Evolutionary conservation across 75 land plant species (phyloP).

Genomic region (Pseudotsuga menziesii): DNA sequence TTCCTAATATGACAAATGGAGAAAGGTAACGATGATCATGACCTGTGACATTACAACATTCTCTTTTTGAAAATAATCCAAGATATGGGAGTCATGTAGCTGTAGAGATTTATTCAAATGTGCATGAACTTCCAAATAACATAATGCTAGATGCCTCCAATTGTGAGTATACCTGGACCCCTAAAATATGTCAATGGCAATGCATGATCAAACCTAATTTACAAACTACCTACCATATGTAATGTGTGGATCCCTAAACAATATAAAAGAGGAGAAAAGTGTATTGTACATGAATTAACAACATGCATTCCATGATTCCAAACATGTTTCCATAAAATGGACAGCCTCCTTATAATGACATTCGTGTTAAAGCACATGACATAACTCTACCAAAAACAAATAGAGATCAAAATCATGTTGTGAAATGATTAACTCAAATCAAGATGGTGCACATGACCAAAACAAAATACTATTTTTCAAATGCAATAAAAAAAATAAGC

Average conservation of each 20-base stretch:
- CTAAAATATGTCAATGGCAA: slow-evolving; percentile 1
- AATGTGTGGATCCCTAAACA: not conserved
- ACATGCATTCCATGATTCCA: slow-evolving; percentile 66
- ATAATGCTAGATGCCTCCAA: slow-evolving; percentile 98
- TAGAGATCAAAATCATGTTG: not conserved
- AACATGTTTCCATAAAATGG: slow-evolving; percentile 69
- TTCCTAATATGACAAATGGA: not conserved
- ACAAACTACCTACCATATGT: slow-evolving; percentile 1
- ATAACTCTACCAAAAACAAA: slow-evolving; percentile 53
- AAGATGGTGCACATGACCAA: not conserved
- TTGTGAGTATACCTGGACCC: slow-evolving; percentile 78
- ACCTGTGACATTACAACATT: slow-evolving; percentile 63
- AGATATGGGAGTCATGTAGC: slow-evolving; percentile 63
- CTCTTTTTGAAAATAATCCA: slow-evolving; percentile 43
- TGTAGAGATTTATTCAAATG: slow-evolving; percentile 45
- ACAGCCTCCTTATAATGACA: slow-evolving; percentile 82
- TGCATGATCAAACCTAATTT: slow-evolving; percentile 4
- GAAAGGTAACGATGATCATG: not conserved
- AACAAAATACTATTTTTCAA: not conserved
- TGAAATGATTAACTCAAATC: not conserved
- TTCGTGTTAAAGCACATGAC: slow-evolving; percentile 81
- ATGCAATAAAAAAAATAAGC: not conserved
- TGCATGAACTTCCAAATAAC: slow-evolving; percentile 75
- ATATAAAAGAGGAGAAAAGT: not conserved
- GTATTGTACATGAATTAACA: slow-evolving; percentile 73